phyloP scores from a whole-genome alignment of 495 filamentous ascomycete genomes.

The Neohortaea acidophila region DNA sequence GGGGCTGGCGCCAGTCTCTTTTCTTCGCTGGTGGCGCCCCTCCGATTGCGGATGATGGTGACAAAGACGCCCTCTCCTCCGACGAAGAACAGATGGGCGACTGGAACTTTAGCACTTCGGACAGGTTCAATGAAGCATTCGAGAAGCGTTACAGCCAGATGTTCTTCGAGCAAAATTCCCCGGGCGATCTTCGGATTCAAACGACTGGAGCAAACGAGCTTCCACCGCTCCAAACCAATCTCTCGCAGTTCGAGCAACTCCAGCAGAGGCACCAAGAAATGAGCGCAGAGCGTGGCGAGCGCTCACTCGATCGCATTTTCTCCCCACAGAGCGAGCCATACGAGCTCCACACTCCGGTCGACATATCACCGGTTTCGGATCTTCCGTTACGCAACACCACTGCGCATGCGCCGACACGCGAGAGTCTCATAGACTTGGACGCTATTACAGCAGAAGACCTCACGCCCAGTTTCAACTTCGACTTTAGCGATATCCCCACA shows the following conservation, averaged over 20 bases:
- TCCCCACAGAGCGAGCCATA: constrained; percentile 20
- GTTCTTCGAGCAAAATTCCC: constrained; percentile 1
- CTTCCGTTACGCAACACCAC: constrained; percentile 24
- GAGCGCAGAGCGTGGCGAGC: constrained; percentile 18
- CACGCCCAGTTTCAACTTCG: constrained; percentile 29
- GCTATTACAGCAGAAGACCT: constrained; percentile 38
- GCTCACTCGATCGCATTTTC: constrained; percentile 23
- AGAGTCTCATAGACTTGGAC: constrained; percentile 33
- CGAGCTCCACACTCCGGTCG: constrained; percentile 13
- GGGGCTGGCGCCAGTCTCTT: constrained; percentile 69
- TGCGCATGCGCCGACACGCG: constrained; percentile 21
- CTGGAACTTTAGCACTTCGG: constrained; percentile 87
- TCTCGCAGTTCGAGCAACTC: constrained; percentile 16
- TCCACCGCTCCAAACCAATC: constrained; percentile 13
- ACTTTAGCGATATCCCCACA: constrained; percentile 44
- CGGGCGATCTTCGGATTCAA: constrained; percentile 2
- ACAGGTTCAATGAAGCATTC: constrained; percentile 53
- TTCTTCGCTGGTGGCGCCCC: constrained; percentile 64
- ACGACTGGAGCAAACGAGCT: constrained; percentile 11
- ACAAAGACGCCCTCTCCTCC: constrained; percentile 2
- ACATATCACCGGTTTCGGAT: constrained; percentile 10
- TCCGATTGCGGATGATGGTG: constrained; percentile 31
- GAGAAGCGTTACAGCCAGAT: constrained; percentile 13
- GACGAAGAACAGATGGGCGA: constrained; percentile 46
- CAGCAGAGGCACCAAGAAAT: constrained; percentile 6